Base-by-base conservation (phyloP, 768 basidiomycete species). In the Collybia sp. region DNA sequence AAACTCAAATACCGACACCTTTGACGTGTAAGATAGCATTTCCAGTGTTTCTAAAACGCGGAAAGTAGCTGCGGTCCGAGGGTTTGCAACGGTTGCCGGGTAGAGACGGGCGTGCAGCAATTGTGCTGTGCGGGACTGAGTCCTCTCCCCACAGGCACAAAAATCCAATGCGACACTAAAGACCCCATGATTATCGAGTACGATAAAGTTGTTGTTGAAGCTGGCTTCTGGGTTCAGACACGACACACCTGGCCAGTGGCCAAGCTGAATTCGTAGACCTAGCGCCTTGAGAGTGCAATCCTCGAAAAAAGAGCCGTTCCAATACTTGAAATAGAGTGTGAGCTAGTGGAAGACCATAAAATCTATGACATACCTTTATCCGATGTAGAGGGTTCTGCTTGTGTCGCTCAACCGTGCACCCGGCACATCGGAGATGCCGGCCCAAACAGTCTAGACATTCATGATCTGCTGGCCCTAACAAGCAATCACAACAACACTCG, bases 231-330 rank as follows among this genome's bases (percentile, higher is more conserved):
- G 35, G 10, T 37, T 37, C 17, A 37, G 3, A 18, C 35, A 37
- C 17, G 6, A n/a, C 4, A 37, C 17, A 12, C 50, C 50, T 19
- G 18, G 17, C 1, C n/a, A 3, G 32, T 55, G 54, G 3, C 51
- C 51, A 10, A 62, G 45, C 34, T 60, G 59, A 8, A 57, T 31
- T 10, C 48, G 51, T 3, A 60, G 45, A 2, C 60, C 59, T 8
- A 60, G 15, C 0, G 19, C 17, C 20, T 56, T 58, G 12, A 61
- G 48, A 5, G 45, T 31, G 1, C 43, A 30, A 2, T 20, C 11
- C 30, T 48, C 25, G n/a, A 58, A 61, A 25, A 43, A 56, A 9
- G 17, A 1, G 2, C 49, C 43, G 35, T 44, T 48, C 54, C 59
- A 61, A n/a, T 49, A 11, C 54, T 55, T 13, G 17, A 37, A 37